Evolutionary conservation across 306 rosid genomes (phyloP).

Genomic region (Prunus campanulata): DNA sequence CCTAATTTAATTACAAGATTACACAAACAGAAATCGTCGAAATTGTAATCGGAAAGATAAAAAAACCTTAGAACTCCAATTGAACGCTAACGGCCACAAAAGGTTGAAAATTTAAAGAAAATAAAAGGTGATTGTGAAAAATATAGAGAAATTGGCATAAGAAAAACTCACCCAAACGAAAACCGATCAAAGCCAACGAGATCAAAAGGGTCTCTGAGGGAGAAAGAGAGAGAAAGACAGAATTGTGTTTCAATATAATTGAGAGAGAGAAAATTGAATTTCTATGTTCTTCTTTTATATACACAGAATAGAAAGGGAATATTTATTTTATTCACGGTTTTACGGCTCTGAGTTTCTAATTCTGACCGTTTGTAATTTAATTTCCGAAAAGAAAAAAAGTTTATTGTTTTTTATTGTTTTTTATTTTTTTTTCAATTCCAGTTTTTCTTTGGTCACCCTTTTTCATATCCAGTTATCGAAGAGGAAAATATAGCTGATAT

Average conservation of each 20-base stretch:
- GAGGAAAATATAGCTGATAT: neutral
- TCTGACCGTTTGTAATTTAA: conserved; percentile 16
- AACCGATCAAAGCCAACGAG: conserved; percentile 34
- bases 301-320: conserved; percentile 4
- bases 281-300: neutral
- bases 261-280: conserved; percentile 31
- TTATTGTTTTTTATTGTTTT: no score
- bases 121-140: neutral
- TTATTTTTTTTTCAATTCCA: neutral
- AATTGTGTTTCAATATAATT: conserved; percentile 14
- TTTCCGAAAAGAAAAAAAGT: neutral
- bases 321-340: conserved; percentile 13
- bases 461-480: neutral
- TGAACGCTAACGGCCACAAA: conserved; percentile 12
- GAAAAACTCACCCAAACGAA: conserved; percentile 18
- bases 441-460: neutral
- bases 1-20: conserved; percentile 7
- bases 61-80: conserved; percentile 3
- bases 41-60: conserved; percentile 2
- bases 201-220: conserved; percentile 35
- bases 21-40: neutral
- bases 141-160: conserved; percentile 3
- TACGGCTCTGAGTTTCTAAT: conserved; percentile 8
- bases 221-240: conserved; percentile 30
- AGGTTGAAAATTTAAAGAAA: conserved; percentile 25